Base-by-base conservation (phyloP, 768 basidiomycete species). In the Phylloporus arenicola region DNA sequence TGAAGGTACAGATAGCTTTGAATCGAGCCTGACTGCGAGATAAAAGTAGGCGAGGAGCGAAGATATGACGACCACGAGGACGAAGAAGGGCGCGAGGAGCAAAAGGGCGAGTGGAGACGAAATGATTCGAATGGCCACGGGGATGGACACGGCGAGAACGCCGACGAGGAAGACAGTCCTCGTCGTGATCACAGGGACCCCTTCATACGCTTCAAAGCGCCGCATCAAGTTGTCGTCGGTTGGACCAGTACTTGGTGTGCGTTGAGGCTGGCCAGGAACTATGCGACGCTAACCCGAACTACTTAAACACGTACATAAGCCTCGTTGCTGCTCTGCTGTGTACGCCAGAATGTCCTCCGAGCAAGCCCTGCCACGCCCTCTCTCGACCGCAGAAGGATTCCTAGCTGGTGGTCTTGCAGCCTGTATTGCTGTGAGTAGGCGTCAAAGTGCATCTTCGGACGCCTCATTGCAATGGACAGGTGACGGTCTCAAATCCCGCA, bases 401-500 rank as follows among this genome's bases (percentile, higher is more conserved):
- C 41, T 88, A 11, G 88, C 88, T 56, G 96, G 96, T 50, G 94
- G 88, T 22, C 64, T 93, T 46, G 96, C 96, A 45, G 96, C 93
- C 51, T 91, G 83, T 67, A 84, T 88, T 39, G 95, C 94, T 31
- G 93, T 94, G 34, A 56, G 63, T 17, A 34, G 19, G n/a, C 42
- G 13, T 31, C 47, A 34, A 25, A 27, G 10, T 30, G 29, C 46
- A n/a, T 25, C 51, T 47, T 48, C 49, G 20, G 1, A 17, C 31
- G 19, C 39, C 55, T 57, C 52, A 53, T 42, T 25, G 29, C 17
- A 19, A 12, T 1, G n/a, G 31, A n/a, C 58, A 90, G 88, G 86
- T 90, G 43, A 88, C 88, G 8, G 70, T 89, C 48, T 88, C 86
- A 5, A 89, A 89, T 57, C 83, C 85, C 12, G 84, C 83, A 5